Percentiles rank a stretch among this genome's conserved stretches.
Evolutionary conservation across 2,329 filamentous ascomycete species (phyloP).

Genomic region (Cladosporium sphaerospermum): DNA sequence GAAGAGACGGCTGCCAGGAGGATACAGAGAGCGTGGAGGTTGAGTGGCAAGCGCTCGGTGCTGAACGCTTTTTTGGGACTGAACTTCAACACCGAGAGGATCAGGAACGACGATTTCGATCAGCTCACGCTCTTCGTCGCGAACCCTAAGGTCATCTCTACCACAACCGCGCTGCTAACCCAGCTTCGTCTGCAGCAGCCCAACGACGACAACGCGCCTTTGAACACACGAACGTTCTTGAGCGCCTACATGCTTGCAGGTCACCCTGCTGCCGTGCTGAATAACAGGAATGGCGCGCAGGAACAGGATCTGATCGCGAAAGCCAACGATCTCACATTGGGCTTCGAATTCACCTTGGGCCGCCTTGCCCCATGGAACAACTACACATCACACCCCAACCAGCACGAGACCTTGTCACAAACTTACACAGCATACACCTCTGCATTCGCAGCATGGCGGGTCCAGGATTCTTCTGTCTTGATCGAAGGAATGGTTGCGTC

Average conservation of each 20-base stretch:
- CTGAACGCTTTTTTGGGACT: slow-evolving; percentile 62
- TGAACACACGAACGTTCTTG: slow-evolving; percentile 70
- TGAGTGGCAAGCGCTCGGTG: slow-evolving; percentile 50
- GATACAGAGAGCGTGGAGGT: slow-evolving; percentile 67
- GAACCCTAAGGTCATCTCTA: slow-evolving; percentile 58
- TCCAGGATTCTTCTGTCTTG: slow-evolving; percentile 68
- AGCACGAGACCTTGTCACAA: slow-evolving; percentile 59
- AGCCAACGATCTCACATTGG: slow-evolving; percentile 68
- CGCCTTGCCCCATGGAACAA: slow-evolving; percentile 60
- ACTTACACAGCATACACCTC: slow-evolving; percentile 69
- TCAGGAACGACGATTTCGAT: slow-evolving; percentile 66
- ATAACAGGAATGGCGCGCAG: slow-evolving; percentile 64
- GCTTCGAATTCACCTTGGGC: slow-evolving; percentile 68
- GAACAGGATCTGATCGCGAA: slow-evolving; percentile 70
- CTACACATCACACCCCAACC: slow-evolving; percentile 58
- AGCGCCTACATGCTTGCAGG: slow-evolving; percentile 75
- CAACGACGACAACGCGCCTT: slow-evolving; percentile 56
- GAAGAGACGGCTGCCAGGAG: slow-evolving; percentile 57
- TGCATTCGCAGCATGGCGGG: slow-evolving; percentile 78
- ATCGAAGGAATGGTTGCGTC: slow-evolving; percentile 82
- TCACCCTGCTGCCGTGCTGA: slow-evolving; percentile 71
- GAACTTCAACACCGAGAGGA: slow-evolving; percentile 63
- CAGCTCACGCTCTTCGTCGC: slow-evolving; percentile 63
- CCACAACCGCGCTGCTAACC: slow-evolving; percentile 61
- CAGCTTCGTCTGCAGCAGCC: slow-evolving; percentile 57